These are phyloP conservation scores for Fusarium sp. DNA, from an alignment of 2,329 filamentous ascomycete species.

Conservation along the genomic window DNA sequence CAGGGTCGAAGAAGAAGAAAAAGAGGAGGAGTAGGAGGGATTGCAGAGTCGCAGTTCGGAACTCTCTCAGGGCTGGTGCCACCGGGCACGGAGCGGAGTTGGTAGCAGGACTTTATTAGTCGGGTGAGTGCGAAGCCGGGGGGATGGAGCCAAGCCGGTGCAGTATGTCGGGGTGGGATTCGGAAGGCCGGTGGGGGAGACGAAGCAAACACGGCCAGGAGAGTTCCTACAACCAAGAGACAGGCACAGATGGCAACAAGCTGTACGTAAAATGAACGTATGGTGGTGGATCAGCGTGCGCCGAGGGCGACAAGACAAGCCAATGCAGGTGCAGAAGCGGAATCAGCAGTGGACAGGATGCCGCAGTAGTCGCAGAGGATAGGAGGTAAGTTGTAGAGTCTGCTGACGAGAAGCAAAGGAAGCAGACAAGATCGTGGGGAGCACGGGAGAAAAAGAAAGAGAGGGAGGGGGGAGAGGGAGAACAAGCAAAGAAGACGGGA, in stretches of 20 bases:
- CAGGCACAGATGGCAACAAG: constrained; percentile 30
- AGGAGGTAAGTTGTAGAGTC: constrained; percentile 1
- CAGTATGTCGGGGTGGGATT: constrained; percentile 41
- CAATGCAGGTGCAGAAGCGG: constrained; percentile 44
- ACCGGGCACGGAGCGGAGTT: constrained; percentile 34
- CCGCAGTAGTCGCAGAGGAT: constrained; percentile 27
- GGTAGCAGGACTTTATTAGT: constrained; percentile 37
- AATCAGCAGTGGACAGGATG: constrained; percentile 37
- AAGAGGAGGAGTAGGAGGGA: constrained; percentile 20
- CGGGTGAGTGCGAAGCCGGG: constrained; percentile 22
- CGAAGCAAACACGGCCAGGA: constrained; percentile 29
- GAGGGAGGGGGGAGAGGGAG: constrained; percentile 23
- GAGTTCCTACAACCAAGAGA: constrained; percentile 31
- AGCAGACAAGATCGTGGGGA: constrained; percentile 21
- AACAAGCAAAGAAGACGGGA: constrained; percentile 13
- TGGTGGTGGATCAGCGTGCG: constrained; percentile 46
- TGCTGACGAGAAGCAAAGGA: constrained; percentile 10
- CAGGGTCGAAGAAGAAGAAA: constrained; percentile 30
- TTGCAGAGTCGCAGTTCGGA: constrained; percentile 32
- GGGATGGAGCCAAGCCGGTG: constrained; percentile 32
- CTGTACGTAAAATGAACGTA: constrained; percentile 50
- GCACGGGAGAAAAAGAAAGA: constrained; percentile 12
- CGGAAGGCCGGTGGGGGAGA: constrained; percentile 37
- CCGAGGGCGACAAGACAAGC: constrained; percentile 36
- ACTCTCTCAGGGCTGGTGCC: constrained; percentile 23